Base-by-base conservation (phyloP, 106 monocot species). In the Amphibolis antarctica region DNA sequence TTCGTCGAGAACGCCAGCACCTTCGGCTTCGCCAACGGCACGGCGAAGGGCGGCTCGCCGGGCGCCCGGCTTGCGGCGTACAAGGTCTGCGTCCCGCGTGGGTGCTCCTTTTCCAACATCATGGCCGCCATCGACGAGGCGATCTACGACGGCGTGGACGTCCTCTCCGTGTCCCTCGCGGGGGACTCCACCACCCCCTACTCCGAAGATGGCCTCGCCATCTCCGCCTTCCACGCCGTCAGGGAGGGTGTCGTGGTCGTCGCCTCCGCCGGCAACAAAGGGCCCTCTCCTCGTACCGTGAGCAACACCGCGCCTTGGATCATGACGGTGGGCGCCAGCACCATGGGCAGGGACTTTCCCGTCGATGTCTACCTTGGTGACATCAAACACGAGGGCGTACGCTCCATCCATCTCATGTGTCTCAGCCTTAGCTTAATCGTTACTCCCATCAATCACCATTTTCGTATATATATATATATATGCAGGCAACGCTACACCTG, bases 61-160 rank as follows among this genome's bases (percentile, higher is more conserved):
- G 4, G n/a, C 10, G 74, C 82, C 46, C 71, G 75, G 3, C 71
- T 75, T n/a, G 82, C 75, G 6, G 66, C 78, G 31, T 82, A 82
- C 72, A 82, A 75, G 65, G 82, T 82, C 7, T 78, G 78, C 42
- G 60, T 48, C 65, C 42, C 54, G 0, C 15, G 20, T 12, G 57
- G 65, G 0, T 72, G 83, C 69, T 54, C 46, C 26, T 52, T 36
- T 6, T 46, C 69, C 0, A 78, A 78, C 74, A 63, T 83, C 29
- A 57, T 83, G 0, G 83, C 83, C 5, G 74, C 56, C 1, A 63
- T 72, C 47, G 80, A 82, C 11, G 69, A 50, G 5, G 83, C 83
- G 3, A 87, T 83, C 49, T 29, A 67, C 9, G 86, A 87, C 45
- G 83, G 86, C 15, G 83, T 79, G n/a, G 75, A 87, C 50, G 65